These are phyloP conservation scores for Candida glucosophila DNA, from an alignment of 1,139 yeast genomes.

Conservation along the genomic window DNA sequence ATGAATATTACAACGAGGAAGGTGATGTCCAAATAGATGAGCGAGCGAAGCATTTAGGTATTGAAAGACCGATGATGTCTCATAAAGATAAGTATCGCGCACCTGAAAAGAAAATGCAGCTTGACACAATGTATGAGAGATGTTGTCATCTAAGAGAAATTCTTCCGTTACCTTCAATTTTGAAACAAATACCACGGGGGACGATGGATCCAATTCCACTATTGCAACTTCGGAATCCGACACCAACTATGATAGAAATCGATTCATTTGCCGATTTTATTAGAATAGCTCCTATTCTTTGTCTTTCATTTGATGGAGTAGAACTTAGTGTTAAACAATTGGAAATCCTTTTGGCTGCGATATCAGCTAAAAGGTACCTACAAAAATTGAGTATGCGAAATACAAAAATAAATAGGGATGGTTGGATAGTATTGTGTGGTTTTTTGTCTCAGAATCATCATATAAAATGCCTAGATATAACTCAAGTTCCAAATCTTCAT, in stretches of 20 bases:
- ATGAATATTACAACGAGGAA: too few relatives aligned
- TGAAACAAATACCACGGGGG: slow-evolving; percentile 65
- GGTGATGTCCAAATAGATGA: slow-evolving; percentile 31
- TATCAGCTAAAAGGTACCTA: slow-evolving; percentile 50
- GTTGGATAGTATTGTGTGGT: slow-evolving; percentile 68
- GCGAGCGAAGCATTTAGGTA: slow-evolving; percentile 32
- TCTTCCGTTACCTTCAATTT: slow-evolving; percentile 66
- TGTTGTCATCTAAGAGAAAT: slow-evolving; percentile 72
- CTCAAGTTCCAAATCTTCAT: slow-evolving; percentile 59
- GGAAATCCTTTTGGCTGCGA: slow-evolving; percentile 50
- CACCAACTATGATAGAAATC: slow-evolving; percentile 67
- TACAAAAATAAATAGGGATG: slow-evolving; percentile 57
- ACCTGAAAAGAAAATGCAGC: slow-evolving; percentile 39
- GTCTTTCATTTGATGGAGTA: slow-evolving; percentile 66
- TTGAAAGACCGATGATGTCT: slow-evolving; percentile 43
- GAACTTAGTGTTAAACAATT: slow-evolving; percentile 56
- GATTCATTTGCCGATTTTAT: slow-evolving; percentile 69
- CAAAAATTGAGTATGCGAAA: slow-evolving; percentile 65
- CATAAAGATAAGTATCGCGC: slow-evolving; percentile 17
- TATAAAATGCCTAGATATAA: slow-evolving; percentile 50
- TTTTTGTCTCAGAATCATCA: slow-evolving; percentile 55
- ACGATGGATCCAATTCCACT: slow-evolving; percentile 61
- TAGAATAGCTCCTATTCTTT: slow-evolving; percentile 63
- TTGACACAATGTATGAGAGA: slow-evolving; percentile 63
- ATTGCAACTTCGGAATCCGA: slow-evolving; percentile 59